Conservation (phyloP, 345 rosid genomes). For the Turnera subulata region DNA sequence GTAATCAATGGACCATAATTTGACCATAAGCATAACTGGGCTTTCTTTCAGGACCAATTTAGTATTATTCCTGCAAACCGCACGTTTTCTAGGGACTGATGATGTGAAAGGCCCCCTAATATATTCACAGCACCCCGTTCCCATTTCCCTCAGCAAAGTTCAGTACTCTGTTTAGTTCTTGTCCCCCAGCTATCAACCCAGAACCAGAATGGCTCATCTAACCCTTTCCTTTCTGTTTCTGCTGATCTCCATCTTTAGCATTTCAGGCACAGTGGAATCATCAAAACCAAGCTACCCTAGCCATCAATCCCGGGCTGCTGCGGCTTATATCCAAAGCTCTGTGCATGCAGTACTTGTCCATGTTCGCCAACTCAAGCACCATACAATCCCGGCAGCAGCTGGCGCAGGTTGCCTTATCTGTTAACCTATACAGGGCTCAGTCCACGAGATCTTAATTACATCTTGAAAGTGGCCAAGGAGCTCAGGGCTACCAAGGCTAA, state of each 20-base stretch:
- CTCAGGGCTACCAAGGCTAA: slow-evolving; percentile 34
- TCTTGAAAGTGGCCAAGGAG: slow-evolving; percentile 39
- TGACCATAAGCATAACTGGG: neutral
- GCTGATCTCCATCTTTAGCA: slow-evolving; percentile 10
- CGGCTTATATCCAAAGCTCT: slow-evolving; percentile 38
- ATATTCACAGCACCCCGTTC: neutral
- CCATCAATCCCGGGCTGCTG: slow-evolving; percentile 6
- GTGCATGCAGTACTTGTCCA: slow-evolving; percentile 50
- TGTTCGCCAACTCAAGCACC: slow-evolving; percentile 30
- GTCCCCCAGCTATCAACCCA: too few species aligned
- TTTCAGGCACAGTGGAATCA: slow-evolving; percentile 13
- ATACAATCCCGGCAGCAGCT: slow-evolving; percentile 53
- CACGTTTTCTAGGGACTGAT: too few species aligned
- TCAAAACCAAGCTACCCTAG: neutral
- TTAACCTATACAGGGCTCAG: slow-evolving; percentile 54
- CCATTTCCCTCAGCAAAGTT: neutral
- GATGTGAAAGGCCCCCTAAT: slow-evolving; percentile 19
- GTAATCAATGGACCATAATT: too few species aligned
- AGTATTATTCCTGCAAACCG: too few species aligned
- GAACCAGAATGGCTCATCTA: slow-evolving; percentile 24
- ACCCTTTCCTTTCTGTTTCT: slow-evolving; percentile 7
- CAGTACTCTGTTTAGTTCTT: too few species aligned
- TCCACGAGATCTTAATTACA: slow-evolving; percentile 45
- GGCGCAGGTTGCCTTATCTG: slow-evolving; percentile 57
- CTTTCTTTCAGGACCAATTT: neutral